These are phyloP conservation scores for Penicillium brevicompactum DNA, from an alignment of 2,329 filamentous ascomycete species.

Conservation along the genomic window DNA sequence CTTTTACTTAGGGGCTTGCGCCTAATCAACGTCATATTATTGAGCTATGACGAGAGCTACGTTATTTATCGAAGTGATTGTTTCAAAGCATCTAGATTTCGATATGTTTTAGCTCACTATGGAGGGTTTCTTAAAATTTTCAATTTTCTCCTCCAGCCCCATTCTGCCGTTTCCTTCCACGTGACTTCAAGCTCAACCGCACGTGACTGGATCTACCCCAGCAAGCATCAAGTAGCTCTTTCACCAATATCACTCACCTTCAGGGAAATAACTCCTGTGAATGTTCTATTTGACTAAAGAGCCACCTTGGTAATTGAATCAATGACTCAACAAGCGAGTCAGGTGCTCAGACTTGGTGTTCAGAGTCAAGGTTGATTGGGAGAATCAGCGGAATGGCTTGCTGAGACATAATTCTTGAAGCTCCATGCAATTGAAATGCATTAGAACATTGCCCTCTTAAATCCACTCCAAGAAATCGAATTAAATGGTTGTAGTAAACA, in stretches of 20 bases:
- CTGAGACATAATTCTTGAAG: neutral
- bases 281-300: neutral
- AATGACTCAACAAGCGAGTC: no score
- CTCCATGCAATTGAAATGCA: neutral
- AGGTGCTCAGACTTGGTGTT: no score
- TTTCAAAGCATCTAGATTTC: neutral
- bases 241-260: neutral
- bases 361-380: no score
- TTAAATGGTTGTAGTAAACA: slow-evolving; percentile 2
- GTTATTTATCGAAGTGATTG: neutral
- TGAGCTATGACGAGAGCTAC: neutral
- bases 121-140: neutral
- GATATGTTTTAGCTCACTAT: neutral
- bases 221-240: neutral
- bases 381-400: neutral
- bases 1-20: neutral
- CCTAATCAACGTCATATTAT: neutral
- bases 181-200: neutral
- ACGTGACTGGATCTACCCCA: slow-evolving; percentile 9
- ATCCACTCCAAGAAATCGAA: neutral
- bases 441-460: neutral
- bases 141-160: neutral
- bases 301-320: no score
- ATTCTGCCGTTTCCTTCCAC: slow-evolving; percentile 4
- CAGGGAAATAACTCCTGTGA: neutral